Conservation (phyloP, 768 basidiomycete species). For the Tulasnella sp. region DNA sequence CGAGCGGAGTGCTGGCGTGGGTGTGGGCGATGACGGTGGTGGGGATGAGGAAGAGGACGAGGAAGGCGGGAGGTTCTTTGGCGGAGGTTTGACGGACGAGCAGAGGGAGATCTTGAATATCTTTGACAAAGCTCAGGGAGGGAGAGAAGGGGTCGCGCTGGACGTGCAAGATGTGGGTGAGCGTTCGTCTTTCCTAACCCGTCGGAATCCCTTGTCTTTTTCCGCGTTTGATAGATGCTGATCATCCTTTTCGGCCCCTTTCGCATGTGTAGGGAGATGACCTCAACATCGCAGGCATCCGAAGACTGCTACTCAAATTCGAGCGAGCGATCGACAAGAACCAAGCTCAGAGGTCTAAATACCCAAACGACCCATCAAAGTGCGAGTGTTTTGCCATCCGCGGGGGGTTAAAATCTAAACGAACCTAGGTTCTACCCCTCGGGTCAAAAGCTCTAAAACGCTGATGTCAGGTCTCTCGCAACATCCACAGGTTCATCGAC, state of each 20-base stretch:
- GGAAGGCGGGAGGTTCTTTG: conserved; percentile 85
- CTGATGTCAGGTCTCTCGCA: background rate
- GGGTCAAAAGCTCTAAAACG: too few species aligned
- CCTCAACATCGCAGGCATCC: conserved; percentile 56
- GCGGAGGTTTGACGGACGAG: conserved; percentile 81
- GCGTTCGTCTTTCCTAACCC: background rate
- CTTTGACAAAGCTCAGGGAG: conserved; percentile 61
- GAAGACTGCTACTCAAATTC: conserved; percentile 63
- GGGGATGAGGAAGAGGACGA: conserved; percentile 91
- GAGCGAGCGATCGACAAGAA: conserved; percentile 91
- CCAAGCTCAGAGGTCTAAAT: conserved; percentile 92
- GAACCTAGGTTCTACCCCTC: too few species aligned
- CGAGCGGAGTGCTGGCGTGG: conserved; percentile 23
- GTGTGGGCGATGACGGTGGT: conserved; percentile 50
- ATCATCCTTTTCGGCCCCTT: background rate
- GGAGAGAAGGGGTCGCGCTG: conserved; percentile 40
- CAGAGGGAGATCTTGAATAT: conserved; percentile 95
- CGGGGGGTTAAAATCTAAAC: too few species aligned
- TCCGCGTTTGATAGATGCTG: background rate
- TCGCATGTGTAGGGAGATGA: conserved; percentile 37
- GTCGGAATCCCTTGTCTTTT: background rate
- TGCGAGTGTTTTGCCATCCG: conserved; percentile 26
- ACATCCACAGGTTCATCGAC: conserved; percentile 75
- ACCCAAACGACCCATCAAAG: conserved; percentile 87
- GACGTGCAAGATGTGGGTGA: conserved; percentile 41